Base-by-base conservation (phyloP, 179 eudicot species). In the Amaranthus tricolor region DNA sequence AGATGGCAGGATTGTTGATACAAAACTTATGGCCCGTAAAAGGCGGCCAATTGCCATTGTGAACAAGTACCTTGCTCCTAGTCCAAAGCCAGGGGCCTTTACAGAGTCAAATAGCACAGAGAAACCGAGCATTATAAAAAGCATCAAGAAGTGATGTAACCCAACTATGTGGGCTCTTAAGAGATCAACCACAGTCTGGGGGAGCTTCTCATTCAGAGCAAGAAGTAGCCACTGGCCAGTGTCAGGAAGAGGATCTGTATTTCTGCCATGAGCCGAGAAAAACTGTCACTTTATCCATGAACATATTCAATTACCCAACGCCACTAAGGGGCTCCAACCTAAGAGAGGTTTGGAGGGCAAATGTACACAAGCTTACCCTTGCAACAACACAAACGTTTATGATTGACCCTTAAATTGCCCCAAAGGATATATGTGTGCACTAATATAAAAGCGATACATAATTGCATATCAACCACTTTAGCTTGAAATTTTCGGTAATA, bases 61-160 rank as follows among this genome's bases (percentile, higher is more conserved):
- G 81, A 95, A 95, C 84, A 95, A 79, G 83, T 93, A 95, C 77
- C 99, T 88, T 19, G 99, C 97, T 70, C 94, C 98, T 45, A 95
- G 80, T 50, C 99, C 99, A 49, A 95, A 92, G 65, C 99, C 99
- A 85, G 99, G 98, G 76, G 99, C 93, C 84, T 93, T 89, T 54
- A 95, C 88, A 61, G 94, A 89, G 79, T 83, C 87, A 54, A 95
- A 95, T 49, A 93, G 78, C 68, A 95, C 98, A 52, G 99, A 95
- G 82, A 95, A 95, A 69, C 84, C 96, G 47, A 95, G 88, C 98
- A 95, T 95, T 14, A 93, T 84, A 81, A 91, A 95, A 72, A 95
- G 72, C 98, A 95, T 95, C 79, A 95, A 84, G 89, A 81, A 95
- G 83, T 95, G 99, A 82, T 95, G 98, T 76, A 95, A 78, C 54